These are phyloP conservation scores for Calocera cornea DNA, from an alignment of 768 basidiomycete genomes.

Conservation along the genomic window DNA sequence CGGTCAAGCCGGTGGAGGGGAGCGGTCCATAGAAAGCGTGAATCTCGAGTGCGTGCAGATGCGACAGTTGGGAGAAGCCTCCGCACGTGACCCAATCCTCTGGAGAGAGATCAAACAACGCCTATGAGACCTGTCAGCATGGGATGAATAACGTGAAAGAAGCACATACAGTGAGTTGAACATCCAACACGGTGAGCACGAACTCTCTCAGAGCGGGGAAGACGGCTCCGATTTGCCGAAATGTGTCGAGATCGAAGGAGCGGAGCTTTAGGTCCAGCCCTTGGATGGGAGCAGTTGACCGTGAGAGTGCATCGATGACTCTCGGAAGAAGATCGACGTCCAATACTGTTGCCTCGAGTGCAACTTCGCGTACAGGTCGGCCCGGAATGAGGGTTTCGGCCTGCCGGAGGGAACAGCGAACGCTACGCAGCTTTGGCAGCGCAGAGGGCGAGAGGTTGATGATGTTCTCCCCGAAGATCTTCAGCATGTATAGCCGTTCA, in stretches of 20 bases:
- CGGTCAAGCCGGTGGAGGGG: neutral
- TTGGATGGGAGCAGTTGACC: neutral
- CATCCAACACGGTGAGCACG: neutral
- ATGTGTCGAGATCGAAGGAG: neutral
- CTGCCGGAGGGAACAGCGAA: neutral
- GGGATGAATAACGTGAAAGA: neutral
- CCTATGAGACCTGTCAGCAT: neutral
- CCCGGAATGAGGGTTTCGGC: neutral
- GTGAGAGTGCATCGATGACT: neutral
- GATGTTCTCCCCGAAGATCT: neutral
- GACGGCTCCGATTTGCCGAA: neutral
- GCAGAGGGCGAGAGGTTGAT: neutral
- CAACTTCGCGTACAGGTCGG: neutral
- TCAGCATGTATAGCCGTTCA: neutral
- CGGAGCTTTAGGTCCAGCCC: neutral
- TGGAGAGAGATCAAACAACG: neutral
- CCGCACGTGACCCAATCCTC: neutral
- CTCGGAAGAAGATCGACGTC: neutral
- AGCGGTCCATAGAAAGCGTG: neutral
- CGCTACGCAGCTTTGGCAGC: neutral
- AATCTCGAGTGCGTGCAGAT: neutral
- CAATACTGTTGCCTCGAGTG: neutral
- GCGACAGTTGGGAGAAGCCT: neutral
- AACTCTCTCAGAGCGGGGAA: neutral
- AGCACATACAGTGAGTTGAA: neutral